Conservation (phyloP, 495 filamentous ascomycete species). For the Aspergillus campestris region DNA sequence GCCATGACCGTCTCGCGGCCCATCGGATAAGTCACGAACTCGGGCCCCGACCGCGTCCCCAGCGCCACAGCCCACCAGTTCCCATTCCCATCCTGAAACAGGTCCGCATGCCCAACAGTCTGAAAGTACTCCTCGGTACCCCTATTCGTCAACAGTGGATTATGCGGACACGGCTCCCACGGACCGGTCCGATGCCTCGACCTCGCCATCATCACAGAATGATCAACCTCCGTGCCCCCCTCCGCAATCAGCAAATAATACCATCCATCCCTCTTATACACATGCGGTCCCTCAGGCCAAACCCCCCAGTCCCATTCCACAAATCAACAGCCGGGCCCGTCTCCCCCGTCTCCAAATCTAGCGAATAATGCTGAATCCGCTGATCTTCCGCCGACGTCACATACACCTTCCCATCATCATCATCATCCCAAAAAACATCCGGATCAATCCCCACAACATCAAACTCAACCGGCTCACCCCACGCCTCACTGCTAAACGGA, state of each 20-base stretch:
- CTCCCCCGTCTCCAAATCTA: slow-evolving; percentile 39
- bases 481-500: slow-evolving; percentile 9
- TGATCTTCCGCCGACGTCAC: slow-evolving; percentile 13
- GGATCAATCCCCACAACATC: slow-evolving; percentile 19
- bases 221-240: slow-evolving; percentile 47
- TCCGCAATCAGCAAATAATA: slow-evolving; percentile 59
- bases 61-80: slow-evolving; percentile 49
- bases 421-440: slow-evolving; percentile 17
- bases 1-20: slow-evolving; percentile 51
- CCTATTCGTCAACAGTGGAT: slow-evolving; percentile 47
- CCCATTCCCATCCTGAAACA: slow-evolving; percentile 36
- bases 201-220: slow-evolving; percentile 47
- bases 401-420: slow-evolving; percentile 18
- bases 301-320: slow-evolving; percentile 44
- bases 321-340: slow-evolving; percentile 25
- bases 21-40: slow-evolving; percentile 45
- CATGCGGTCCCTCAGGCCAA: slow-evolving; percentile 50
- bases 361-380: slow-evolving; percentile 18
- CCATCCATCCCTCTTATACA: slow-evolving; percentile 53
- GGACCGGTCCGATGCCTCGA: slow-evolving; percentile 44
- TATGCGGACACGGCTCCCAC: slow-evolving; percentile 41
- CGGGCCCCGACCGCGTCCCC: slow-evolving; percentile 28
- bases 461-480: slow-evolving; percentile 25
- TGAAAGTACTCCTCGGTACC: slow-evolving; percentile 35
- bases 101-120: slow-evolving; percentile 28